phyloP scores from a whole-genome alignment of 176 grass and related monocot species.

The Juncus effusus region DNA sequence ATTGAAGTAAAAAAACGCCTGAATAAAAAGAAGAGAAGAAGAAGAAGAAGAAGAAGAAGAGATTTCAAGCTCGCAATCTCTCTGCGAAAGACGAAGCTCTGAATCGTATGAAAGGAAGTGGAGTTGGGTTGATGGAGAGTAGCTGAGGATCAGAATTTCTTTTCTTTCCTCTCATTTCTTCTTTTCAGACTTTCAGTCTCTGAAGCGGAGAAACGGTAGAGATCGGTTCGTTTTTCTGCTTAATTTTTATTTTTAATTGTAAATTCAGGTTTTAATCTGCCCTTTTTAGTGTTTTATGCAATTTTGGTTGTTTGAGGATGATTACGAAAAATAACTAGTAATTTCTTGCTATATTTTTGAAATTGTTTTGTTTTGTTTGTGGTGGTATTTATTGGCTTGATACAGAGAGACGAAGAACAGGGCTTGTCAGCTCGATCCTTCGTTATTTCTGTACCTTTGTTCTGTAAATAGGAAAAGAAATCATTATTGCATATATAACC shows the following conservation, averaged over 20 bases:
- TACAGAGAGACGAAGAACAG: constrained; percentile 12
- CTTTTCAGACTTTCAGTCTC: neutral
- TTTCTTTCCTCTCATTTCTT: constrained; percentile 8
- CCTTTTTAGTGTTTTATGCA: neutral
- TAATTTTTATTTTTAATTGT: neutral
- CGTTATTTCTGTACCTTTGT: neutral
- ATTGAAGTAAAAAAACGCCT: neutral
- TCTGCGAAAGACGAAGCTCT: neutral
- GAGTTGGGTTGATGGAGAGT: neutral
- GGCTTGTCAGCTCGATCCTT: constrained; percentile 10
- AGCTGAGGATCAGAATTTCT: neutral
- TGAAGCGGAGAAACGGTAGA: neutral
- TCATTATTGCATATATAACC: constrained; percentile 15
- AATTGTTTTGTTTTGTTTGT: neutral
- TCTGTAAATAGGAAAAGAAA: constrained; percentile 23
- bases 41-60: neutral
- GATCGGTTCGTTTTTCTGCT: neutral
- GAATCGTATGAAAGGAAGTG: neutral
- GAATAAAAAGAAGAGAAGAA: neutral
- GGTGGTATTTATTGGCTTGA: constrained; percentile 9
- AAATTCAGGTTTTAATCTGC: neutral
- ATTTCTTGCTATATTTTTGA: neutral
- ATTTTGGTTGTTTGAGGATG: neutral
- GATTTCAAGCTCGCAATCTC: constrained; percentile 3
- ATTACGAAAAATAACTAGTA: neutral